Percentiles rank a stretch among this genome's conserved stretches.
Conservation (phyloP, 352 stramenopile genomes). For the Phytophthora pseudosyringae region DNA sequence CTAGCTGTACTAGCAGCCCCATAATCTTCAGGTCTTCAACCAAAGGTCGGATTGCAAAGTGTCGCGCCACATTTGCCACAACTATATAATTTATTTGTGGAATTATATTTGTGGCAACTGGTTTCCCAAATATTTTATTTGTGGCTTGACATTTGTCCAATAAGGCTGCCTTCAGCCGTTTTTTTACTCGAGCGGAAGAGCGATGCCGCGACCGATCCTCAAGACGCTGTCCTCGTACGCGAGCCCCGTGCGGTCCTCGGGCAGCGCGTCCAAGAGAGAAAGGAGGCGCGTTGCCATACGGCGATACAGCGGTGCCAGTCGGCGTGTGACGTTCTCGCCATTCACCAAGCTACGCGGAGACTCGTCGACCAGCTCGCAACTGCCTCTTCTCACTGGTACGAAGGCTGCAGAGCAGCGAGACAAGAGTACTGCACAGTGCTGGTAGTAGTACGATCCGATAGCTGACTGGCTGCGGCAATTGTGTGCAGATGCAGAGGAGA, state of each 20-base stretch:
- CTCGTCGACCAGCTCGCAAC: conserved; percentile 12
- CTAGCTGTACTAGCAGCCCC: conserved; percentile 24
- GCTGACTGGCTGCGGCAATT: neutral
- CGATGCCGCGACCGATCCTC: conserved; percentile 67
- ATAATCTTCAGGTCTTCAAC: conserved; percentile 13
- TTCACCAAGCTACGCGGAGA: conserved; percentile 60
- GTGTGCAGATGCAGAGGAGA: conserved; percentile 24
- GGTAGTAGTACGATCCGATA: neutral
- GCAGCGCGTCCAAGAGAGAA: conserved; percentile 27
- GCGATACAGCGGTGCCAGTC: conserved; percentile 31
- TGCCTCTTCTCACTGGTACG: conserved; percentile 29
- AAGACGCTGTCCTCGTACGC: conserved; percentile 53
- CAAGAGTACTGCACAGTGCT: neutral
- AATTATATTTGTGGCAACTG: no score
- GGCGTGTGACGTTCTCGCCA: conserved; percentile 79
- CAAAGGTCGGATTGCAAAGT: conserved; percentile 6
- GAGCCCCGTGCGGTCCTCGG: conserved; percentile 20
- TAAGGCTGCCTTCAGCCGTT: neutral
- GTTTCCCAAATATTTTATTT: no score
- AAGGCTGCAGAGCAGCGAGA: neutral
- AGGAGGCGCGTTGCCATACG: conserved; percentile 30
- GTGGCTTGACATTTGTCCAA: no score
- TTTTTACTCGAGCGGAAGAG: neutral
- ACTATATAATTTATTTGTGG: no score
- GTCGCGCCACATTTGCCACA: neutral